Evolutionary conservation across 1,284 basidiomycete genomes (phyloP).

Genomic region (Puccinia sorghi): DNA sequence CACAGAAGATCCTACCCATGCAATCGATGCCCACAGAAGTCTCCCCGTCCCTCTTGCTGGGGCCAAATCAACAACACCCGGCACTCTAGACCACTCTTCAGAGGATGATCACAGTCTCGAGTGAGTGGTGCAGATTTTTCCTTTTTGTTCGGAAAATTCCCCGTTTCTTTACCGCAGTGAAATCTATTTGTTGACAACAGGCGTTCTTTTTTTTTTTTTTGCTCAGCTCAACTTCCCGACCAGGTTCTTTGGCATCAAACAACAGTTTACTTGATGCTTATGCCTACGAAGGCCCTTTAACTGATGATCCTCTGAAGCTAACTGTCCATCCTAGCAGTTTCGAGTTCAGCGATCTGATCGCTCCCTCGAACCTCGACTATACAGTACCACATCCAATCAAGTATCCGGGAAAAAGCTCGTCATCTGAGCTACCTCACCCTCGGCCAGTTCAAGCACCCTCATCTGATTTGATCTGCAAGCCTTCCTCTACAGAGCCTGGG

Average conservation of each 20-base stretch:
- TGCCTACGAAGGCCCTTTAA: neutral
- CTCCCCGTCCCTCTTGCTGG: neutral
- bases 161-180: neutral
- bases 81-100: slow-evolving; percentile 4
- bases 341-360: neutral
- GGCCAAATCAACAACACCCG: neutral
- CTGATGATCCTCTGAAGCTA: neutral
- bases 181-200: neutral
- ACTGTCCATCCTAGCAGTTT: neutral
- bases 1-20: slow-evolving; percentile 11
- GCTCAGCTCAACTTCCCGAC: slow-evolving; percentile 30
- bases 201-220: neutral
- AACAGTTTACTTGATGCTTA: slow-evolving; percentile 45
- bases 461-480: neutral
- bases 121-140: neutral
- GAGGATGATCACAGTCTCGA: slow-evolving; percentile 31
- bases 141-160: neutral
- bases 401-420: neutral
- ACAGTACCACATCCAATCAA: slow-evolving; percentile 9
- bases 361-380: neutral
- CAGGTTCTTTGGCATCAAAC: slow-evolving; percentile 27
- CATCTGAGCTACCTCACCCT: neutral
- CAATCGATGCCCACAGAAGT: slow-evolving; percentile 4
- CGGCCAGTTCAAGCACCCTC: neutral
- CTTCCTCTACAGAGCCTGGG: neutral